A percentile compares a stretch with the other conserved stretches of the same genome.
Conservation (phyloP, 805 yeast genomes). For the Schwanniomyces polymorphus region DNA sequence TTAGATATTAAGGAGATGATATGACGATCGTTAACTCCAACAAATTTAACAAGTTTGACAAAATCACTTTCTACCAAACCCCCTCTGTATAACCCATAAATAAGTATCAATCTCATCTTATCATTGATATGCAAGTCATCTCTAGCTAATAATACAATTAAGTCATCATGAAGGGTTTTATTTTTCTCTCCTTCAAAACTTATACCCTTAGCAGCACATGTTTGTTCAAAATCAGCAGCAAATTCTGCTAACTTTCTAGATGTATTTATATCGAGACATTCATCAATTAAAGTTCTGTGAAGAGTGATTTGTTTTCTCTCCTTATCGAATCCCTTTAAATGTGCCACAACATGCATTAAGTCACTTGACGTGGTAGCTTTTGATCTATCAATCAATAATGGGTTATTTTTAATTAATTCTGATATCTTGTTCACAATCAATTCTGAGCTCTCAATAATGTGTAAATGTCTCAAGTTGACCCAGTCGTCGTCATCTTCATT, state of each 20-base stretch:
- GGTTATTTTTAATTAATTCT: slow-evolving; percentile 69
- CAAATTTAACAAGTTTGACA: slow-evolving; percentile 61
- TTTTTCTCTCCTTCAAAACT: slow-evolving; percentile 66
- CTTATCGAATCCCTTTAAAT: slow-evolving; percentile 64
- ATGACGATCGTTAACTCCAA: slow-evolving; percentile 44
- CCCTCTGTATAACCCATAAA: slow-evolving; percentile 79
- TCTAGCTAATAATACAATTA: slow-evolving; percentile 55
- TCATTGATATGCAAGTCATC: slow-evolving; percentile 56
- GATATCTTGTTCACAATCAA: slow-evolving; percentile 56
- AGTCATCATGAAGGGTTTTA: slow-evolving; percentile 58
- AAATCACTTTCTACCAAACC: slow-evolving; percentile 78
- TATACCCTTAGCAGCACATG: slow-evolving; percentile 69
- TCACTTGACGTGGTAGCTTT: slow-evolving; percentile 68
- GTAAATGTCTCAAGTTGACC: slow-evolving; percentile 68
- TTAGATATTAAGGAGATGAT: slow-evolving; percentile 59
- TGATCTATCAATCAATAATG: slow-evolving; percentile 68
- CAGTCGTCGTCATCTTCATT: slow-evolving; percentile 73
- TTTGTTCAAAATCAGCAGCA: slow-evolving; percentile 84
- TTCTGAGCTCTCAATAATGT: slow-evolving; percentile 73
- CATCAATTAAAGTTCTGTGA: slow-evolving; percentile 63
- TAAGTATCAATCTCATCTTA: slow-evolving; percentile 69
- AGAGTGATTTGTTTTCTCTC: slow-evolving; percentile 60
- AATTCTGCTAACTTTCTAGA: slow-evolving; percentile 59
- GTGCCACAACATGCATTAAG: slow-evolving; percentile 72
- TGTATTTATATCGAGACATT: slow-evolving; percentile 61